Conservation (phyloP, 257 asterid genomes). For the Solanum dulcamara region DNA sequence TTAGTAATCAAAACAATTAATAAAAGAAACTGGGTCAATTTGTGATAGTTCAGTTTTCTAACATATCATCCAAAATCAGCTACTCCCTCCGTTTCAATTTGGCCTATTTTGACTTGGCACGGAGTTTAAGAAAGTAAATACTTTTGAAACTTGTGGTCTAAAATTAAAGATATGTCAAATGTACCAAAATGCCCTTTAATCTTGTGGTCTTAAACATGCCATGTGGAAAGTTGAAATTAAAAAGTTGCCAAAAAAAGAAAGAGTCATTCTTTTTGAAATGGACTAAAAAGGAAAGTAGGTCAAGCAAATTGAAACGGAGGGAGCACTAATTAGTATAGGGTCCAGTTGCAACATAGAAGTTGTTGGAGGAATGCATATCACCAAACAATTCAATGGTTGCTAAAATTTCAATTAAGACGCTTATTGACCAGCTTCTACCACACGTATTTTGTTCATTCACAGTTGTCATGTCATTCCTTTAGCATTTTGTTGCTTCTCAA, state of each 20-base stretch:
- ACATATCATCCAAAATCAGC: not conserved
- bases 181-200: too few relatives aligned
- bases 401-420: not conserved
- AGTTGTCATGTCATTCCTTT: not conserved
- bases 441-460: not conserved
- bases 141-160: too few relatives aligned
- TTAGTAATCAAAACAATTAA: not conserved
- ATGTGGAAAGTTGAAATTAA: too few relatives aligned
- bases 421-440: not conserved
- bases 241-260: too few relatives aligned
- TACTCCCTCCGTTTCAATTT: too few relatives aligned
- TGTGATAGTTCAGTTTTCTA: not conserved
- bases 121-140: too few relatives aligned
- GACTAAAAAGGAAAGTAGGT: too few relatives aligned
- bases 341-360: not conserved
- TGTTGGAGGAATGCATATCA: slow-evolving; percentile 2
- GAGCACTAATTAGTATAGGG: not conserved
- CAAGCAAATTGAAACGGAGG: too few relatives aligned
- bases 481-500: not conserved
- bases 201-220: too few relatives aligned
- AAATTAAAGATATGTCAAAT: too few relatives aligned
- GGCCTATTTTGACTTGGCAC: too few relatives aligned
- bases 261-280: too few relatives aligned
- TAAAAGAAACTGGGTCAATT: not conserved
- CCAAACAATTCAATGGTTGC: not conserved